Conservation (phyloP, 352 stramenopile genomes). For the Phytophthora pisi region DNA sequence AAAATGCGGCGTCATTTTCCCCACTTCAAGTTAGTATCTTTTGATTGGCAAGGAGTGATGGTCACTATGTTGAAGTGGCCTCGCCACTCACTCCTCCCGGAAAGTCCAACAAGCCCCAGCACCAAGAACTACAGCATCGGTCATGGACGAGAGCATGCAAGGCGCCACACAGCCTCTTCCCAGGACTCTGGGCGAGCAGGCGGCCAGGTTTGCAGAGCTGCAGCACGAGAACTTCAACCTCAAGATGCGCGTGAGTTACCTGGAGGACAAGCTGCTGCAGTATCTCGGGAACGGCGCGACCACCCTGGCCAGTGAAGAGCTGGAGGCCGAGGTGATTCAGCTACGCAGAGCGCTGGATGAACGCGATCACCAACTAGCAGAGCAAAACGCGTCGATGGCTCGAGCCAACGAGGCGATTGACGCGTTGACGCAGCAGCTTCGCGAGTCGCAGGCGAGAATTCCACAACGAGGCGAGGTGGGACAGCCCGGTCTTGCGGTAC, state of each 20-base stretch:
- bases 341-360: not conserved
- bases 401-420: slow-evolving; percentile 7
- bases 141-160: not conserved
- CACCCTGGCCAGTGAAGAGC: slow-evolving; percentile 1
- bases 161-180: not conserved
- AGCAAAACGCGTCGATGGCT: not conserved
- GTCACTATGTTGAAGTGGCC: not conserved
- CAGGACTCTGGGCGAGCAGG: slow-evolving; percentile 12
- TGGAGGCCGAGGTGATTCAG: slow-evolving; percentile 10
- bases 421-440: not conserved
- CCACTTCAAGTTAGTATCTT: no score
- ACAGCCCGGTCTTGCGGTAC: not conserved
- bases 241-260: slow-evolving; percentile 41
- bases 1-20: not conserved
- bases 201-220: slow-evolving; percentile 12
- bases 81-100: not conserved
- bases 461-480: not conserved
- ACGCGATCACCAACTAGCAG: not conserved
- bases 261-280: slow-evolving; percentile 30
- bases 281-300: slow-evolving; percentile 4
- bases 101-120: not conserved
- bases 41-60: slow-evolving; percentile 5
- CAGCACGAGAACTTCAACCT: slow-evolving; percentile 38
- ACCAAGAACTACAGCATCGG: not conserved
- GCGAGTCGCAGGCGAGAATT: not conserved